These are phyloP conservation scores for Vigna mungo DNA, from an alignment of 306 rosid genomes.

Conservation along the genomic window DNA sequence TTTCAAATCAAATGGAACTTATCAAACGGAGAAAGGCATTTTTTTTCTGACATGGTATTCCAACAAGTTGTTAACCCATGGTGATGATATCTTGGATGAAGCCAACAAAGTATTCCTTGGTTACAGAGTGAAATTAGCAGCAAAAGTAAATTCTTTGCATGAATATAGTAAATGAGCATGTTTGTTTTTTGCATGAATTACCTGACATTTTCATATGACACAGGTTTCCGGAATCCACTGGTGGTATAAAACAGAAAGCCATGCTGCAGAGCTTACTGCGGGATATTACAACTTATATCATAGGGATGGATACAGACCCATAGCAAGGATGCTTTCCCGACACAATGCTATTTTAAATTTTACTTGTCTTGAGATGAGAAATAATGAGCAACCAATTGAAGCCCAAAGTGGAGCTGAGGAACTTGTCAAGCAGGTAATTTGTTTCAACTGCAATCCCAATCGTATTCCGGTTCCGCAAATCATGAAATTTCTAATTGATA, in stretches of 20 bases:
- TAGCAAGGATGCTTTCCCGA: conserved; percentile 80
- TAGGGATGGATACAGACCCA: conserved; percentile 90
- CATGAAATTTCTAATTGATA: too few species aligned
- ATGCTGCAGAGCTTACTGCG: conserved; percentile 92
- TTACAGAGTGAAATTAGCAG: conserved; percentile 83
- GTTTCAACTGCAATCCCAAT: not conserved
- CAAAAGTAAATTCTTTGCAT: conserved; percentile 61
- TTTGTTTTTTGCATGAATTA: not conserved
- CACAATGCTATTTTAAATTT: conserved; percentile 79
- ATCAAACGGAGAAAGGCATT: conserved; percentile 69
- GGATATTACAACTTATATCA: conserved; percentile 82
- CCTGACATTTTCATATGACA: conserved; percentile 31
- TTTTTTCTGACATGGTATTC: conserved; percentile 94
- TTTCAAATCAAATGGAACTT: conserved; percentile 75
- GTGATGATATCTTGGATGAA: conserved; percentile 84
- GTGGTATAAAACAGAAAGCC: conserved; percentile 80
- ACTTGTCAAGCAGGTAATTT: conserved; percentile 80
- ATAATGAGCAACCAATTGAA: conserved; percentile 64
- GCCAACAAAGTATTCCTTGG: conserved; percentile 80
- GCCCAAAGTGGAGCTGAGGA: conserved; percentile 77
- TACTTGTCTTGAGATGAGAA: conserved; percentile 94
- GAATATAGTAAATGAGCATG: conserved; percentile 11
- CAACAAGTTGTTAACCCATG: conserved; percentile 74
- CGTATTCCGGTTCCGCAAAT: too few species aligned
- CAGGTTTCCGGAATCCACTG: conserved; percentile 98